phyloP scores from a whole-genome alignment of 768 basidiomycete genomes.

The Omphalotus guepiniiformis region DNA sequence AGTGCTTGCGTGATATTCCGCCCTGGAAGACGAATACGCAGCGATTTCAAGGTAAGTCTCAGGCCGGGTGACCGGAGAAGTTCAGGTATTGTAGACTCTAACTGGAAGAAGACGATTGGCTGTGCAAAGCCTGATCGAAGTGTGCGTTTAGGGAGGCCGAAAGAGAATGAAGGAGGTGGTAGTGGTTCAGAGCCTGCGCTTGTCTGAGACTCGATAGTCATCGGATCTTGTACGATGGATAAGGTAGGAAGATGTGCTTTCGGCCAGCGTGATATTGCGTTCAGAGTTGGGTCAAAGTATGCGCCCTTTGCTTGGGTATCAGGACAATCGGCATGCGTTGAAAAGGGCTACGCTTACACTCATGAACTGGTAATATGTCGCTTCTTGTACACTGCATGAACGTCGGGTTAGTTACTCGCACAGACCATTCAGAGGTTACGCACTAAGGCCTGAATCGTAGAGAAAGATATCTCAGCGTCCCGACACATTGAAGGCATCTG shows the following conservation, averaged over 20 bases:
- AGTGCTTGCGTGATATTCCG: slow-evolving; percentile 50
- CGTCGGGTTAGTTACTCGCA: not conserved
- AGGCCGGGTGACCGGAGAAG: slow-evolving; percentile 45
- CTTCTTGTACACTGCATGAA: slow-evolving; percentile 53
- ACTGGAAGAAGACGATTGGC: slow-evolving; percentile 80
- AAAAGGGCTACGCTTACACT: slow-evolving; percentile 36
- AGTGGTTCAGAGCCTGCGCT: slow-evolving; percentile 19
- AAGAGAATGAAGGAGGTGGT: slow-evolving; percentile 1
- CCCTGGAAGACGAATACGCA: slow-evolving; percentile 71
- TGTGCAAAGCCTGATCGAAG: slow-evolving; percentile 56
- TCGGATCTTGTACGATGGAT: slow-evolving; percentile 66
- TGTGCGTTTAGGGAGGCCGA: slow-evolving; percentile 19
- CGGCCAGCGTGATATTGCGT: slow-evolving; percentile 64
- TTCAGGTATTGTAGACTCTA: slow-evolving; percentile 45
- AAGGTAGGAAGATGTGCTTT: slow-evolving; percentile 34
- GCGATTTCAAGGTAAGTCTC: slow-evolving; percentile 45
- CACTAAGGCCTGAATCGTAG: slow-evolving; percentile 84
- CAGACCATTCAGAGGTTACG: slow-evolving; percentile 22
- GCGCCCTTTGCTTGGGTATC: slow-evolving; percentile 49
- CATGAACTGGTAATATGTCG: slow-evolving; percentile 80
- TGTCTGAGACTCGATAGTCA: slow-evolving; percentile 10
- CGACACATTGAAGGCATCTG: slow-evolving; percentile 35
- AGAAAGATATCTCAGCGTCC: slow-evolving; percentile 46
- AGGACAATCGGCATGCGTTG: not conserved
- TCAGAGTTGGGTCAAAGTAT: slow-evolving; percentile 76